phyloP scores from a whole-genome alignment of 805 yeast genomes.

The Tetrapisispora iriomotensis region DNA sequence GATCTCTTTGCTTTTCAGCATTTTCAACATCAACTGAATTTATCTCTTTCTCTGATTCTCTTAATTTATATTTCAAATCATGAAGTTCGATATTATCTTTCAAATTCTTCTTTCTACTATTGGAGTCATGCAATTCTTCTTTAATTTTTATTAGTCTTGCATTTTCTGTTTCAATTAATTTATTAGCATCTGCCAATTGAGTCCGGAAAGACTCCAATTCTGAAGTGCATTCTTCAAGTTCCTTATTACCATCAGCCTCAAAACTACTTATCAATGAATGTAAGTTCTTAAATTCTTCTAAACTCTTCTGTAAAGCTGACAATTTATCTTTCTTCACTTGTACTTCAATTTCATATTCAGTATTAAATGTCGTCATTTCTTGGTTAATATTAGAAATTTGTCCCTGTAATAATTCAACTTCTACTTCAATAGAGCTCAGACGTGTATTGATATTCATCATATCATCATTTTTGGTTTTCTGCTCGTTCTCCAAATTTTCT shows the following conservation, averaged over 20 bases:
- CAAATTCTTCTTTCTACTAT: constrained; percentile 51
- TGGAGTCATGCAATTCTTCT: constrained; percentile 43
- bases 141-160: constrained; percentile 7
- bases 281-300: not conserved
- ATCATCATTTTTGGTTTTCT: constrained; percentile 8
- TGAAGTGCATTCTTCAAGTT: constrained; percentile 12
- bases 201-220: constrained; percentile 8
- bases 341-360: constrained; percentile 2
- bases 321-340: not conserved
- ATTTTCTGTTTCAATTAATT: constrained; percentile 12
- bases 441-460: constrained; percentile 8
- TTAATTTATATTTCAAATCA: constrained; percentile 33
- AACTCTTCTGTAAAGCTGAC: not conserved
- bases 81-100: constrained; percentile 55
- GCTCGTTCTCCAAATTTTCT: constrained; percentile 9
- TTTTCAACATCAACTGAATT: constrained; percentile 39
- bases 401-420: constrained; percentile 4
- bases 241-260: constrained; percentile 7
- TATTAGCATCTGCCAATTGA: constrained; percentile 6
- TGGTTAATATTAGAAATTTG: constrained; percentile 4
- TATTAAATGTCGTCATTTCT: not conserved
- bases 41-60: constrained; percentile 32
- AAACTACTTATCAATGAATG: constrained; percentile 7
- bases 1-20: constrained; percentile 51
- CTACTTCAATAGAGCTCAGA: constrained; percentile 5